A percentile compares a stretch with the other conserved stretches of the same genome.
Evolutionary conservation across 192 early-diverging fungal species (phyloP).

Genomic region (Coemansia sp.): DNA sequence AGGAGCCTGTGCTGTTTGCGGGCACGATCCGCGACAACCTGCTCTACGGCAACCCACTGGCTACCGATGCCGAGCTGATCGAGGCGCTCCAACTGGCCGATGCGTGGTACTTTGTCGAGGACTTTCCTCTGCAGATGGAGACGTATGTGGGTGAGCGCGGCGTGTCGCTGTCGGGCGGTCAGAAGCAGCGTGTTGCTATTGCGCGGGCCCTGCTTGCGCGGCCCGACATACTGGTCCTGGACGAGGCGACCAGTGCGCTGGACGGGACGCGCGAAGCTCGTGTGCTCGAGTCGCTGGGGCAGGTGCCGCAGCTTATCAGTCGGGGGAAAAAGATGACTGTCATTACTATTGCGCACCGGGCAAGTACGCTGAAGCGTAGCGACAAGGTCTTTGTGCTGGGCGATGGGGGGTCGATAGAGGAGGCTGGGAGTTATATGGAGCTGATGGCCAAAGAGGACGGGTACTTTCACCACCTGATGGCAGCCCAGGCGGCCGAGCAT

Average conservation of each 20-base stretch:
- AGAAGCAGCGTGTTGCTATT: slow-evolving; percentile 64
- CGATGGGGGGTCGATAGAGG: slow-evolving; percentile 57
- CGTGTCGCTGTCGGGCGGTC: slow-evolving; percentile 56
- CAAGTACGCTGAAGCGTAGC: slow-evolving; percentile 72
- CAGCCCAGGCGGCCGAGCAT: slow-evolving; percentile 38
- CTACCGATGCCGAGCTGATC: slow-evolving; percentile 66
- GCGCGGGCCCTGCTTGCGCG: slow-evolving; percentile 74
- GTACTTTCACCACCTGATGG: slow-evolving; percentile 51
- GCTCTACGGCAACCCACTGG: slow-evolving; percentile 54
- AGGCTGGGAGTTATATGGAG: slow-evolving; percentile 62
- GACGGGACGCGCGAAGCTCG: slow-evolving; percentile 62
- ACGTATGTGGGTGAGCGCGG: slow-evolving; percentile 89
- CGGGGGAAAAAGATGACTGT: slow-evolving; percentile 54
- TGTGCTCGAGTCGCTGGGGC: slow-evolving; percentile 62
- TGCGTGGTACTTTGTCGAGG: slow-evolving; percentile 60
- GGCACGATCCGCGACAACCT: slow-evolving; percentile 67
- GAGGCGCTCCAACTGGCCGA: slow-evolving; percentile 42
- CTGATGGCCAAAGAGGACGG: slow-evolving; percentile 51
- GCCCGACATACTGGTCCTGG: slow-evolving; percentile 67
- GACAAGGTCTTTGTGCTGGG: slow-evolving; percentile 62
- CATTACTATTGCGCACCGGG: slow-evolving; percentile 68
- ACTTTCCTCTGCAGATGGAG: slow-evolving; percentile 70
- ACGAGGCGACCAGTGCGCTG: slow-evolving; percentile 74
- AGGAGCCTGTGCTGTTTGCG: slow-evolving; percentile 71
- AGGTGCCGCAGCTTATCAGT: slow-evolving; percentile 3